These are phyloP conservation scores for Picochlorum sp. DNA, from an alignment of 139 green algal genomes.

Conservation along the genomic window DNA sequence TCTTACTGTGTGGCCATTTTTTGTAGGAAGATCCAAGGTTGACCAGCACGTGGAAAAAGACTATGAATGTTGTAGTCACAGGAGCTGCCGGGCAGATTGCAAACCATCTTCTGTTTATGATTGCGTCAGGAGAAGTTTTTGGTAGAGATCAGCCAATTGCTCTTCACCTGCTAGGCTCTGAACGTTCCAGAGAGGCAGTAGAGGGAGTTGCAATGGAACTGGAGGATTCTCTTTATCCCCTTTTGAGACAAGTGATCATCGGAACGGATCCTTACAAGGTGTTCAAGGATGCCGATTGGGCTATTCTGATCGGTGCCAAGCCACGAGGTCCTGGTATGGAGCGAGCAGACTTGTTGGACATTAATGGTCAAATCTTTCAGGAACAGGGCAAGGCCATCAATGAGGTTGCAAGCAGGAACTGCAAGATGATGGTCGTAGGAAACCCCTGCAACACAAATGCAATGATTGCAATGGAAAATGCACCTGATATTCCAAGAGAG, in stretches of 20 bases:
- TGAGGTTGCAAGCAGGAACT: constrained; percentile 59
- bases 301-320: constrained; percentile 87
- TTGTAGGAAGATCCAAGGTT: constrained; percentile 45
- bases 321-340: constrained; percentile 87
- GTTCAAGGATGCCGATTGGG: constrained; percentile 85
- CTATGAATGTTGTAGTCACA: constrained; percentile 40
- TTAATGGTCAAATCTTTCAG: constrained; percentile 83
- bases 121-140: constrained; percentile 47
- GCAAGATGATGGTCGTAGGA: constrained; percentile 82
- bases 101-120: constrained; percentile 91
- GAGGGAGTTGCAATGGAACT: constrained; percentile 94
- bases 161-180: constrained; percentile 73
- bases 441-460: constrained; percentile 94
- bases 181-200: constrained; percentile 64
- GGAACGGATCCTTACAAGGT: constrained; percentile 66
- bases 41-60: constrained; percentile 63
- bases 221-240: constrained; percentile 88
- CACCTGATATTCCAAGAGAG: constrained; percentile 56
- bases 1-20: neutral
- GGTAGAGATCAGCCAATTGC: constrained; percentile 77
- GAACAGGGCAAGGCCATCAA: constrained; percentile 72
- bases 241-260: constrained; percentile 72
- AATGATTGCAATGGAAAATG: constrained; percentile 79
- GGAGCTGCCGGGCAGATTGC: constrained; percentile 70
- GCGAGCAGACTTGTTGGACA: constrained; percentile 77